Evolutionary conservation across 2,329 filamentous ascomycete genomes (phyloP).

Genomic region (Meredithiella fracta): DNA sequence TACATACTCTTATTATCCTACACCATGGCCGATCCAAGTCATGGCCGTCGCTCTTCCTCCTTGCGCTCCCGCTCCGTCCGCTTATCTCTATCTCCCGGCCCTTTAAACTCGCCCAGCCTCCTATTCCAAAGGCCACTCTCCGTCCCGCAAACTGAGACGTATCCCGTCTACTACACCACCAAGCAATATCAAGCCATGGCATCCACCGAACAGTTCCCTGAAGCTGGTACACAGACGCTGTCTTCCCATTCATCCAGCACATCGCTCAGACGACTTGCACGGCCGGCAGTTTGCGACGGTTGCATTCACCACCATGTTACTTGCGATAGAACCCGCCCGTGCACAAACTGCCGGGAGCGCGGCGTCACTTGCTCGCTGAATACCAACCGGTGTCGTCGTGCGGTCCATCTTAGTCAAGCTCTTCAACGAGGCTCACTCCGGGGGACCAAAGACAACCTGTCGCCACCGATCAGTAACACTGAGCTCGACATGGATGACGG

Average conservation of each 20-base stretch:
- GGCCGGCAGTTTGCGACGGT: background rate
- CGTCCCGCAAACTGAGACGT: background rate
- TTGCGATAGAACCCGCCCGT: slow-evolving; percentile 1
- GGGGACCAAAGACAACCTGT: background rate
- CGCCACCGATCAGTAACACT: background rate
- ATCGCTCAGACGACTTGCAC: too few relatives aligned
- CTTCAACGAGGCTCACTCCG: background rate
- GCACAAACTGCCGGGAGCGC: slow-evolving; percentile 1
- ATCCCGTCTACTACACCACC: background rate
- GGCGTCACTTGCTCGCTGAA: background rate
- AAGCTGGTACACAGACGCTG: background rate
- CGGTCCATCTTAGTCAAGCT: background rate
- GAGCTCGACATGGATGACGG: background rate
- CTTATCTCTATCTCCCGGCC: background rate
- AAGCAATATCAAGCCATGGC: background rate
- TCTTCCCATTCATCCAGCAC: too few relatives aligned
- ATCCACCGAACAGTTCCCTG: background rate
- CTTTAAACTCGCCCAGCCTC: background rate
- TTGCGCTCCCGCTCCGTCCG: background rate
- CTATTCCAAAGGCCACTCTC: background rate
- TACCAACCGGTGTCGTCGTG: background rate
- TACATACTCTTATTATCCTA: background rate
- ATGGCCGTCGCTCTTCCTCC: slow-evolving; percentile 5
- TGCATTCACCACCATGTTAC: background rate
- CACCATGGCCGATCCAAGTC: slow-evolving; percentile 6